Conservation (phyloP, 1,284 basidiomycete species). For the Apiotrichum mycotoxinovorans region DNA sequence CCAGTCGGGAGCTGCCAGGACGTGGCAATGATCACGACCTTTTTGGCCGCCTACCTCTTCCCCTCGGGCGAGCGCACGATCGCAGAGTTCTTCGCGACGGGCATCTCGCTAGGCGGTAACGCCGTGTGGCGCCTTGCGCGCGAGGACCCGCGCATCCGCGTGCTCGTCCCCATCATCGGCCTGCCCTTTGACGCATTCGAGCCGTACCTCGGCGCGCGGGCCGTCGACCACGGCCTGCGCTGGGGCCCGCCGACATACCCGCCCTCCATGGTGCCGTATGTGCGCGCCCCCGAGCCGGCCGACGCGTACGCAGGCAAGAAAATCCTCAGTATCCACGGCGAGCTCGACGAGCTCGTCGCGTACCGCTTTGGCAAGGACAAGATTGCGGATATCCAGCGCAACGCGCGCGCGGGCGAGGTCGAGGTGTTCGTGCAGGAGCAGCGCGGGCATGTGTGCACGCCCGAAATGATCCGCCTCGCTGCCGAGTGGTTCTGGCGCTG, state of each 20-base stretch:
- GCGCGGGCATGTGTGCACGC: conserved; percentile 47
- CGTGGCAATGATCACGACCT: conserved; percentile 74
- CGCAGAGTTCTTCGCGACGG: conserved; percentile 61
- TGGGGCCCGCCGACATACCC: conserved; percentile 62
- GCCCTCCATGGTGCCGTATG: conserved; percentile 54
- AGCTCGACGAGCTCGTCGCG: conserved; percentile 46
- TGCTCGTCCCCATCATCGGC: conserved; percentile 70
- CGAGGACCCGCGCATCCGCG: conserved; percentile 61
- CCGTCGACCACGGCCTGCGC: conserved; percentile 51
- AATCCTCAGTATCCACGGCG: conserved; percentile 63
- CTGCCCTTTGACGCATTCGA: conserved; percentile 70
- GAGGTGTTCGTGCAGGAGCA: conserved; percentile 47
- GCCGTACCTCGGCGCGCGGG: conserved; percentile 58
- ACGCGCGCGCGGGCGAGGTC: conserved; percentile 18
- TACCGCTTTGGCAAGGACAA: conserved; percentile 32
- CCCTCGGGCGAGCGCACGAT: conserved; percentile 65
- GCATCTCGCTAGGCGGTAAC: conserved; percentile 54
- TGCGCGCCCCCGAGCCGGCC: conserved; percentile 54
- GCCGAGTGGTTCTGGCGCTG: conserved; percentile 49
- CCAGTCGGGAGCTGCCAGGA: conserved; percentile 67
- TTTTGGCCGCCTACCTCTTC: conserved; percentile 72
- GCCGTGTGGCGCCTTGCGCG: conserved; percentile 51
- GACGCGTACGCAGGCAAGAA: conserved; percentile 63
- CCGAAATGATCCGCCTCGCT: conserved; percentile 45
- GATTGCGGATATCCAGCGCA: conserved; percentile 33